Evolutionary conservation across 345 rosid species (phyloP), one percentile per base, ranked within the genome.

Genomic region (Populus ilicifolia): DNA sequence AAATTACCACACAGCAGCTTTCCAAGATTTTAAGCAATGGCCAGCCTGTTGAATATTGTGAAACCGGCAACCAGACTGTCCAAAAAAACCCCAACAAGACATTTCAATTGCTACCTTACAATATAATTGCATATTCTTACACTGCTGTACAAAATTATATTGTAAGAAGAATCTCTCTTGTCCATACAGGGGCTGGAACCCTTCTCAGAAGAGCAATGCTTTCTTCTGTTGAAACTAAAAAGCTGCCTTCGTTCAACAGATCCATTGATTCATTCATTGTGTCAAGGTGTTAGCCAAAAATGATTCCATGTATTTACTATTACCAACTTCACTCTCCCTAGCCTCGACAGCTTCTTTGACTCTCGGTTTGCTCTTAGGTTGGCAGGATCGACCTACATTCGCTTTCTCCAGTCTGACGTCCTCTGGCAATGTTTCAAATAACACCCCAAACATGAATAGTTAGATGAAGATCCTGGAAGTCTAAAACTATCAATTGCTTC

Each of bases 391-490:
- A 81, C 92, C 87, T 16, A 82, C 97, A 78, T 87, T 78, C 35
- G 97, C 99, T 77, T 84, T 94, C 86, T 92, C 95, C 72, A 96
- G 59, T 56, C 90, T 89, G 69, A 96, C 77, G 6, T 86, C 88
- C 21, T 84, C 70, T 23, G 97, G 93, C 66, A 88, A 77, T 46
- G 67, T 56, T 59, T 70, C 36, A 75, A 73, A 29, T 17, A 69
- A 16, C 35, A 38, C 27, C 41, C 33, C 38, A n/a, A 48, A 16
- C 52, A 48, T 48, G 52, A 48, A 13, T 48, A 14, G 20, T 16
- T 46, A 4, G 5, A 46, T 16, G 52, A 16, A 46, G 52, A 46
- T 52, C 7, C 9, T 52, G 2, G 23, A 52, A 36, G 39, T 36
- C 39, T 36, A 36, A 36, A 36, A 52, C 2, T 52, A 52, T 52